These are phyloP conservation scores for Cokeromyces recurvatus DNA, from an alignment of 371 early-diverging fungal genomes.

Conservation along the genomic window DNA sequence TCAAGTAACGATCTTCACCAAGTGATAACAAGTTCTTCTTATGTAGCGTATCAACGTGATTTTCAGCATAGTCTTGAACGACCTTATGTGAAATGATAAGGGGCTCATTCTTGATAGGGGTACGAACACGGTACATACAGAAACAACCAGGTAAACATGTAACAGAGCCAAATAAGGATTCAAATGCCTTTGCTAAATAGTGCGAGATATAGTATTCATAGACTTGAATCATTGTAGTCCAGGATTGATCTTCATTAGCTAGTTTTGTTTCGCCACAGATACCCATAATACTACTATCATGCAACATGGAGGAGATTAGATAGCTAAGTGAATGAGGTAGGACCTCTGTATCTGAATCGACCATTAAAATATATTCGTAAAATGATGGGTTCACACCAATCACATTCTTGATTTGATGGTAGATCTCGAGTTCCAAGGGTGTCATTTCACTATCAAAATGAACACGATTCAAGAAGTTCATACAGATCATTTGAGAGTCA, in stretches of 20 bases:
- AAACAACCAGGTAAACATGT: constrained; percentile 97
- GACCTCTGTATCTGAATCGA: constrained; percentile 95
- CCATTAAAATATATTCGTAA: constrained; percentile 92
- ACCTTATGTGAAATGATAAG: constrained; percentile 86
- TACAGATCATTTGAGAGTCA: constrained; percentile 97
- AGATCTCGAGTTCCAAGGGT: constrained; percentile 88
- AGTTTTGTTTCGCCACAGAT: constrained; percentile 91
- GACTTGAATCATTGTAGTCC: constrained; percentile 98
- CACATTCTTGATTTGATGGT: constrained; percentile 87
- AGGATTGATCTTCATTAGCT: constrained; percentile 82
- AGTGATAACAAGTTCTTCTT: constrained; percentile 85
- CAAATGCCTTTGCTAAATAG: constrained; percentile 97
- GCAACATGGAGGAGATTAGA: constrained; percentile 76
- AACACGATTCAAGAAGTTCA: constrained; percentile 97
- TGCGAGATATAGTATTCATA: constrained; percentile 99
- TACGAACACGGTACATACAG: constrained; percentile 90
- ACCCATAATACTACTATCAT: constrained; percentile 84
- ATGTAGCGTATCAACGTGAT: constrained; percentile 96
- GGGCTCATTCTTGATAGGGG: constrained; percentile 77
- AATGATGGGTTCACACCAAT: constrained; percentile 84
- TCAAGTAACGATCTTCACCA: constrained; percentile 91
- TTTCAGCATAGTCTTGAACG: constrained; percentile 93
- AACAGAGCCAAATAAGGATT: constrained; percentile 96
- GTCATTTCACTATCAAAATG: constrained; percentile 86
- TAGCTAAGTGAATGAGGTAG: constrained; percentile 70